Base-by-base conservation (phyloP, 2,329 filamentous ascomycete species). In the Epicoccum sorghinum region DNA sequence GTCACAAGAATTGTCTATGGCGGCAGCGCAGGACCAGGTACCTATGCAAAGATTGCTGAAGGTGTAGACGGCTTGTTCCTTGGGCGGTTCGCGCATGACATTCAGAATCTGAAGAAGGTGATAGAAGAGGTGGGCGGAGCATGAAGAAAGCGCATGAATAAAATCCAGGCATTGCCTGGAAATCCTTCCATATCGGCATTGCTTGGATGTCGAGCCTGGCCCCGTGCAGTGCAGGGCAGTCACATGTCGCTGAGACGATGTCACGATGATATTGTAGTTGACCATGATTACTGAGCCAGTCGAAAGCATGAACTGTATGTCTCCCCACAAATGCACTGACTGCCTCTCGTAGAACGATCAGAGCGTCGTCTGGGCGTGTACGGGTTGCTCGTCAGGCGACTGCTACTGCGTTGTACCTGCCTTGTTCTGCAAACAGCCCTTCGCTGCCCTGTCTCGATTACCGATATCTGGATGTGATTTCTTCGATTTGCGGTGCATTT, bases 61-160 rank as follows among this genome's bases (percentile, higher is more conserved):
- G 87, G 85, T 0, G 85, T 93, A 10, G 91, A 96, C 75, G 91
- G 90, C 0, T 78, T 95, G 73, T 95, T 95, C 66, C 71, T 96
- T 52, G 91, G 91, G 0, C 78, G 91, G 25, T 96, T 95, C 72
- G 91, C 86, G 10, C 91, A 96, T 75, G 86, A 93, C 67, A 82
- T 89, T 7, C 82, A 83, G 32, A 87, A 87, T 47, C 86, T 96
- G 62, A 81, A 84, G 56, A 85, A 85, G 76, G 90, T 91, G 4
- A 86, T 93, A 41, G 75, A 80, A 29, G 91, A 96, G 72, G 85
- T 95, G 29, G 83, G 85, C 7, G 77, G 77, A 23, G 66, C 68
- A 25, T 53, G 43, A 27, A 30, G 29, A 35, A 25, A 8, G 22
- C 12, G 18, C 18, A 18, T 18, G 18, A 18, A 23, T 54, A 25